A percentile compares a stretch with the other conserved stretches of the same genome.
Evolutionary conservation across 2,329 filamentous ascomycete species (phyloP).

Genomic region (Penicillium thymicola): DNA sequence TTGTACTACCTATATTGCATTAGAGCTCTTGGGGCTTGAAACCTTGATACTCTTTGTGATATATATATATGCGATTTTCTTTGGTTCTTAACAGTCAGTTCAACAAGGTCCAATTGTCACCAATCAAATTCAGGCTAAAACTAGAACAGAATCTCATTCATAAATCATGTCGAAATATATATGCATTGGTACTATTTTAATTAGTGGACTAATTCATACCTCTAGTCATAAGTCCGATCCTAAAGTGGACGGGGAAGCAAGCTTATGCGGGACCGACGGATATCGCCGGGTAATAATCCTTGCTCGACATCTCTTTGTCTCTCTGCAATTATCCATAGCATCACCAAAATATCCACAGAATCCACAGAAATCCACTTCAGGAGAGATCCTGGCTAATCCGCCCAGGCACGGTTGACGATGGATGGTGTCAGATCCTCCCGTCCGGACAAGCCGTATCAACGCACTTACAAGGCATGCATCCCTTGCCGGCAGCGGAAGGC

Average conservation of each 20-base stretch:
- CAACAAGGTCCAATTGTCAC: background rate
- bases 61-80: background rate
- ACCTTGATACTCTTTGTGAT: background rate
- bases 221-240: background rate
- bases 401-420: slow-evolving; percentile 20
- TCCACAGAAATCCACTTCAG: slow-evolving; percentile 2
- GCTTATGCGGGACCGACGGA: background rate
- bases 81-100: background rate
- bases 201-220: background rate
- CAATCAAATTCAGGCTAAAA: too few relatives aligned
- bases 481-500: slow-evolving; percentile 53
- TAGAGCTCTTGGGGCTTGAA: background rate
- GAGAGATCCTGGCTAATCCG: slow-evolving; percentile 16
- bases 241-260: background rate
- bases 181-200: background rate
- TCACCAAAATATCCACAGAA: slow-evolving; percentile 17
- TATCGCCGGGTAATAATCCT: slow-evolving; percentile 7
- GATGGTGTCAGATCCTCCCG: slow-evolving; percentile 23
- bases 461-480: slow-evolving; percentile 55
- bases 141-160: background rate
- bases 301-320: background rate
- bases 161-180: background rate
- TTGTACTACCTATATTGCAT: too few relatives aligned
- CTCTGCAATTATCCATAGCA: slow-evolving; percentile 10
- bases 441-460: slow-evolving; percentile 45